Base-by-base conservation (phyloP, 768 basidiomycete genomes). In the Naganishia antarctica region DNA sequence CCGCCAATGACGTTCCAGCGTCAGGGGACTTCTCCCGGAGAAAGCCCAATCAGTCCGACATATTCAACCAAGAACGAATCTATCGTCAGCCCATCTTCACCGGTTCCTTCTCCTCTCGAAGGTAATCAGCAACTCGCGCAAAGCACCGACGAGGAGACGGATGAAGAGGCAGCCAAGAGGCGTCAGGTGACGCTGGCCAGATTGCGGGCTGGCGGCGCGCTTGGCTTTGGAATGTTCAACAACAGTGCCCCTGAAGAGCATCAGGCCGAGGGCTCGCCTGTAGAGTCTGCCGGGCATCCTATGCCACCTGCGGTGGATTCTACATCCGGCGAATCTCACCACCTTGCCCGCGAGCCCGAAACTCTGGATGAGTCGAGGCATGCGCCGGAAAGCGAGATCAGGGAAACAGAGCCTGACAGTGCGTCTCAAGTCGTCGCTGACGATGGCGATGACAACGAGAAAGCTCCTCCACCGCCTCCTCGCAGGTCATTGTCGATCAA, bases 181-280 rank as follows among this genome's bases (percentile, higher is more conserved):
- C 79, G 81, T 66, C 78, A 79, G 50, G 80, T 83, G n/a, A 85
- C 85, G 43, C 74, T 84, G 13, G 81, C 84, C 37, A 78, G 82
- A 66, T 70, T 86, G 40, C 81, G 81, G 7, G 82, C 81, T 7
- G 82, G 83, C 77, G 85, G 85, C 7, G 83, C 83, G 0, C 80
- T 84, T 75, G 81, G 83, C 1, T 77, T 85, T 43, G 84, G 84
- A 3, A 84, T 85, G 81, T 69, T 84, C 31, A 73, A 57, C 61
- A 29, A 43, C 7, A 63, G 41, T 45, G 49, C 51, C 8, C 40
- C 41, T 32, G 31, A 57, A 23, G 49, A 41, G 32, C 25, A 16
- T 13, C 29, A 28, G 3, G 32, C 15, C 23, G 61, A 62, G 34
- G 37, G n/a, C 9, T 21, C 41, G 16, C 34, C 40, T 18, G n/a